These are phyloP conservation scores for Drechmeria coniospora DNA, from an alignment of 2,329 filamentous ascomycete genomes.

Conservation along the genomic window DNA sequence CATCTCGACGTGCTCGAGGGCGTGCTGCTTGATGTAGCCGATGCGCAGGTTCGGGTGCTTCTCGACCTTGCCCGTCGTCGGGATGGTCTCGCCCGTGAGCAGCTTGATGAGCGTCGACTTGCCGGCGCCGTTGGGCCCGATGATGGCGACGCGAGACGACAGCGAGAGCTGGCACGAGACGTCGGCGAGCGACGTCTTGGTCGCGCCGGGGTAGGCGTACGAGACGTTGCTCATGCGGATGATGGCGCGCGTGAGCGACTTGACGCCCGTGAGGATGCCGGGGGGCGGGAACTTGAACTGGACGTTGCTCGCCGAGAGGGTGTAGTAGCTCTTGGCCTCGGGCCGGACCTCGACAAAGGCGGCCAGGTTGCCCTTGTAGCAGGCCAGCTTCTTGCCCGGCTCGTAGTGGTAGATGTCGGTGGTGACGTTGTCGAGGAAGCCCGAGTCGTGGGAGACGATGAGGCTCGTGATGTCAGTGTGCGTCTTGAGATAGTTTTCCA, in stretches of 20 bases:
- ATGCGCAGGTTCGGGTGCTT: slow-evolving; percentile 98
- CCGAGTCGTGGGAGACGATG: slow-evolving; percentile 97
- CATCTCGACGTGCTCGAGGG: slow-evolving; percentile 98
- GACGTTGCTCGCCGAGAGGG: slow-evolving; percentile 69
- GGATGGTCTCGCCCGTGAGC: slow-evolving; percentile 81
- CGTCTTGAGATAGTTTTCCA: slow-evolving; percentile 88
- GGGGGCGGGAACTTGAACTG: slow-evolving; percentile 98
- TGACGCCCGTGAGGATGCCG: slow-evolving; percentile 86
- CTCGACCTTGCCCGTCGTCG: slow-evolving; percentile 72
- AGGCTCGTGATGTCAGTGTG: slow-evolving; percentile 93
- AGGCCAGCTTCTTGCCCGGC: slow-evolving; percentile 78
- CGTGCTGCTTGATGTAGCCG: slow-evolving; percentile 99
- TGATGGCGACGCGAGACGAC: slow-evolving; percentile 88
- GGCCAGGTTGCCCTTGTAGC: slow-evolving; percentile 69
- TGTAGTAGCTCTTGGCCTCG: slow-evolving; percentile 97
- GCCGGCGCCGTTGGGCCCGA: slow-evolving; percentile 92
- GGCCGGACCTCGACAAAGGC: slow-evolving; percentile 80
- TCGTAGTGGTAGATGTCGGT: slow-evolving; percentile 99
- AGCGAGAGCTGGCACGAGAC: slow-evolving; percentile 79
- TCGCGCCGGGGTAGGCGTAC: slow-evolving; percentile 81
- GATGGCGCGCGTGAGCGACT: slow-evolving; percentile 85
- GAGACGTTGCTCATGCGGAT: slow-evolving; percentile 86
- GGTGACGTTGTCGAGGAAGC: slow-evolving; percentile 91
- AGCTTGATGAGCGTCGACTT: slow-evolving; percentile 98
- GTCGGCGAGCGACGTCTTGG: slow-evolving; percentile 75